These are phyloP conservation scores for Juncus effusus DNA, from an alignment of 176 grass and related monocot species.

Conservation along the genomic window DNA sequence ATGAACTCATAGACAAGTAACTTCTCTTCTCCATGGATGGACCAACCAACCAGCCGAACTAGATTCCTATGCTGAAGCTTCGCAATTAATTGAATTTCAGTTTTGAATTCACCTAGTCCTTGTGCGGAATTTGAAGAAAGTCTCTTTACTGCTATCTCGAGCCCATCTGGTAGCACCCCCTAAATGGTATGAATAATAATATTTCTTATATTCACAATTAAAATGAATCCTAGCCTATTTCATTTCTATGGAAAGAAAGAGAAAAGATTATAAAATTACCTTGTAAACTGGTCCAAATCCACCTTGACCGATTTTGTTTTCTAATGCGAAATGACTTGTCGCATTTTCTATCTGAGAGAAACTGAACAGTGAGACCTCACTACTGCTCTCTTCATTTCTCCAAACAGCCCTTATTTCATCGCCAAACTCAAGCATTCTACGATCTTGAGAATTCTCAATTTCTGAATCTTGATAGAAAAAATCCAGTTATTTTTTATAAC, in stretches of 20 bases:
- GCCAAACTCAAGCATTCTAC: slow-evolving; percentile 5
- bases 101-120: slow-evolving; percentile 48
- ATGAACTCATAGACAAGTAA: slow-evolving; percentile 52
- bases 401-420: too few species aligned
- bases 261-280: too few species aligned
- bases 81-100: slow-evolving; percentile 41
- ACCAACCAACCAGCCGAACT: slow-evolving; percentile 40
- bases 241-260: too few species aligned
- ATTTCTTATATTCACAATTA: not conserved
- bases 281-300: slow-evolving; percentile 33
- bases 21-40: slow-evolving; percentile 40
- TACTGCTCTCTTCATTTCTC: not conserved
- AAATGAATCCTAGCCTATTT: too few species aligned
- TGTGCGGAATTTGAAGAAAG: slow-evolving; percentile 33
- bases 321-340: slow-evolving; percentile 10
- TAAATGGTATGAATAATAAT: not conserved
- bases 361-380: slow-evolving; percentile 5
- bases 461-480: slow-evolving; percentile 19
- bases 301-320: slow-evolving; percentile 30
- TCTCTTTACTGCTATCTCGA: slow-evolving; percentile 40
- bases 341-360: slow-evolving; percentile 12
- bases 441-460: slow-evolving; percentile 16
- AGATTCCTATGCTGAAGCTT: slow-evolving; percentile 46
- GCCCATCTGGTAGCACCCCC: slow-evolving; percentile 20
- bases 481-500: not conserved